Evolutionary conservation across 2,329 filamentous ascomycete species (phyloP).

Genomic region (Fusarium sp.): DNA sequence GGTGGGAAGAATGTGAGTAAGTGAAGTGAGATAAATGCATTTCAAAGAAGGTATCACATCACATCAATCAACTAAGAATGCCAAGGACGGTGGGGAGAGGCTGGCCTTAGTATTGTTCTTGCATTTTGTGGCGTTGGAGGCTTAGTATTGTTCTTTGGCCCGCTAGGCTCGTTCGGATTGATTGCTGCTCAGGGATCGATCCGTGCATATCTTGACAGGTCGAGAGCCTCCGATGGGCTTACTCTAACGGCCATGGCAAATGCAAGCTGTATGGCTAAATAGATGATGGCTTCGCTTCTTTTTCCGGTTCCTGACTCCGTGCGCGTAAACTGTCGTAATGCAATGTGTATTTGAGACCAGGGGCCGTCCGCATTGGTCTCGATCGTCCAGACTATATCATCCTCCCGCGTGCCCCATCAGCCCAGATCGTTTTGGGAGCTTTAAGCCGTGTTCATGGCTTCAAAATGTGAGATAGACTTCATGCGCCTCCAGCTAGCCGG

Average conservation of each 20-base stretch:
- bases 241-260: conserved; percentile 11
- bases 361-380: conserved; percentile 9
- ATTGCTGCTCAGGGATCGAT: conserved; percentile 14
- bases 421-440: conserved; percentile 4
- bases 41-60: conserved; percentile 36
- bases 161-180: conserved; percentile 15
- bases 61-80: conserved; percentile 23
- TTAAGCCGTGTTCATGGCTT: conserved; percentile 9
- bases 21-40: conserved; percentile 21
- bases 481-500: conserved; percentile 16
- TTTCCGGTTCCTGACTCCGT: conserved; percentile 30
- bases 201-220: conserved; percentile 38
- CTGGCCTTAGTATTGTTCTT: conserved; percentile 50
- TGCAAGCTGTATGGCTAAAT: background rate
- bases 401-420: background rate
- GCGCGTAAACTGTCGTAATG: conserved; percentile 23
- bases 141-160: conserved; percentile 51
- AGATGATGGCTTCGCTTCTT: conserved; percentile 16
- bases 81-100: conserved; percentile 24
- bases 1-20: conserved; percentile 33
- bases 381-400: conserved; percentile 11
- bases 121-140: conserved; percentile 44
- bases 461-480: conserved; percentile 16
- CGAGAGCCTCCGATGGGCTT: conserved; percentile 19
- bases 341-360: conserved; percentile 10